Percentiles rank a stretch among this genome's conserved stretches.
Evolutionary conservation across 805 yeast species (phyloP).

Genomic region (Myxozyma udenii): DNA sequence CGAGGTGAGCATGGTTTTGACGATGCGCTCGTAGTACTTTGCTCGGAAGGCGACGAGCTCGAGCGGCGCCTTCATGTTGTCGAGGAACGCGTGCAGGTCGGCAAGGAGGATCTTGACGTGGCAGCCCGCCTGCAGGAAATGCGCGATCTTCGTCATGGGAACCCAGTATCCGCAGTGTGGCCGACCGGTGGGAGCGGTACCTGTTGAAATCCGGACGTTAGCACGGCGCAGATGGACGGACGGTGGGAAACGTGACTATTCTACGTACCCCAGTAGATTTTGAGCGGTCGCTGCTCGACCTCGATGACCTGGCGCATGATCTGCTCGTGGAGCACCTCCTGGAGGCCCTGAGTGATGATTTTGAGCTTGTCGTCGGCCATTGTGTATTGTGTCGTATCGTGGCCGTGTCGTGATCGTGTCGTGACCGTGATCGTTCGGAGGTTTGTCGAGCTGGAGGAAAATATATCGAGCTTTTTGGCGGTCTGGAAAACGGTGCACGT

Average conservation of each 20-base stretch:
- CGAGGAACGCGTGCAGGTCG: slow-evolving; percentile 93
- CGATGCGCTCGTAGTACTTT: slow-evolving; percentile 75
- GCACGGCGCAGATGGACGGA: too few relatives aligned
- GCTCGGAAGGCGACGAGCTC: slow-evolving; percentile 89
- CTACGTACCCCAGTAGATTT: slow-evolving; percentile 81
- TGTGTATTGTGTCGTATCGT: too few relatives aligned
- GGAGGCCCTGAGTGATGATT: slow-evolving; percentile 79
- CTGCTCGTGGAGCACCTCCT: slow-evolving; percentile 85
- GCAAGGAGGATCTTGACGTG: slow-evolving; percentile 89
- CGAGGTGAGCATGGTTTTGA: slow-evolving; percentile 79
- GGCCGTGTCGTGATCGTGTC: too few relatives aligned
- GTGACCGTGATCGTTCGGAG: too few relatives aligned
- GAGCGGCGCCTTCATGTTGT: slow-evolving; percentile 96
- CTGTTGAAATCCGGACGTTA: neutral
- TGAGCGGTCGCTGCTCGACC: slow-evolving; percentile 75
- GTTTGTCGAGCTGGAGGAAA: too few relatives aligned
- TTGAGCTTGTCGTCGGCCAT: slow-evolving; percentile 43
- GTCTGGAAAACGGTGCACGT: too few relatives aligned
- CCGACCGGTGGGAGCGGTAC: slow-evolving; percentile 95
- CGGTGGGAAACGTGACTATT: neutral
- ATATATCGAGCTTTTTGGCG: too few relatives aligned
- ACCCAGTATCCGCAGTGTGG: slow-evolving; percentile 99
- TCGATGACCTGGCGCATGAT: slow-evolving; percentile 81
- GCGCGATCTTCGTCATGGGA: slow-evolving; percentile 94
- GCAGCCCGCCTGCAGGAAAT: slow-evolving; percentile 93